Base-by-base conservation (phyloP, 768 basidiomycete species). In the Chiua virens region DNA sequence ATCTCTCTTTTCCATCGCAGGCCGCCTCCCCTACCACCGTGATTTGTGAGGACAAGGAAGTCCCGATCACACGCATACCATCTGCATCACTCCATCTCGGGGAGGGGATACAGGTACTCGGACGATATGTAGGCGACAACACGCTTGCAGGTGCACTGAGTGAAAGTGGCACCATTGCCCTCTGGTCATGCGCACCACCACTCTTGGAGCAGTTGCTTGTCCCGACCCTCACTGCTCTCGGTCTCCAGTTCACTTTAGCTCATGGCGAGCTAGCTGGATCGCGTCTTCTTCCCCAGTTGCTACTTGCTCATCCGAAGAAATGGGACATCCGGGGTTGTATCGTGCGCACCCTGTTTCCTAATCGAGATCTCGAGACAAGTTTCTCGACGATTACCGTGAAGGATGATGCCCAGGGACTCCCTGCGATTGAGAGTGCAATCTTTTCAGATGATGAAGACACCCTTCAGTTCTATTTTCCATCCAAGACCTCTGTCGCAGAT, bases 361-460 rank as follows among this genome's bases (percentile, higher is more conserved):
- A 58, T 37, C 52, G 34, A 14, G 55, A 53, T 44, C 53, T 59
- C 25, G 53, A 60, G 34, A 34, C 43, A 1, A 22, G 82, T 83
- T 57, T 80, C 83, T 62, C 73, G 83, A 39, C 70, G 75, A n/a
- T 78, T 78, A 1, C 71, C 71, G 30, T 79, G 75, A 4, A 60
- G 61, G 34, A 75, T 75, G 49, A 71, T 73, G 63, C 14, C 80
- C 18, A 60, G 78, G 35, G 60, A 71, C 11, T 9, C 25, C 15
- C 30, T 32, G 35, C 45, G 2, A n/a, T 18, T 10, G 41, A 59
- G 46, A 52, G 47, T 35, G 66, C 61, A 35, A 49, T 75, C 0
- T 75, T 91, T 57, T 68, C 79, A 53, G 92, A 92, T 59, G 71
- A 72, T 3, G 84, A 84, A 47, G 90, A 98, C 63, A 81, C 78